These are phyloP conservation scores for Diaporthe sp. DNA, from an alignment of 2,329 filamentous ascomycete genomes.

Conservation along the genomic window DNA sequence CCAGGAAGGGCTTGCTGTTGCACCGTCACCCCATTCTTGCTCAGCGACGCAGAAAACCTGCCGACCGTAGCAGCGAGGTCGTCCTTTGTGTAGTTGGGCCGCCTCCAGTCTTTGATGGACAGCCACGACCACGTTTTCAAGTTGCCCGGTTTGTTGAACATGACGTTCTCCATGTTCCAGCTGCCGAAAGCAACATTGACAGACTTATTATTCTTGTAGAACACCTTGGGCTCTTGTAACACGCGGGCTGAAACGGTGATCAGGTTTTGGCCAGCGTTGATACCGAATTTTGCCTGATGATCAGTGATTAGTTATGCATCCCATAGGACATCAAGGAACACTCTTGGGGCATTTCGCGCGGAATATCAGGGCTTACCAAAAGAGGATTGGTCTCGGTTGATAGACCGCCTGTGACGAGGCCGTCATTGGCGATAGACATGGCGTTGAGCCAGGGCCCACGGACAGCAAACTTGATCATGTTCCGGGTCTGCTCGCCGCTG, in stretches of 20 bases:
- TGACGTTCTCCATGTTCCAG: constrained; percentile 68
- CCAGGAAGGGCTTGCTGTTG: not conserved
- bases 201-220: constrained; percentile 54
- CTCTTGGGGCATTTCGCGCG: not conserved
- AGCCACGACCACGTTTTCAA: constrained; percentile 55
- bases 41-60: constrained; percentile 29
- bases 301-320: constrained; percentile 49
- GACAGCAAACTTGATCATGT: constrained; percentile 72
- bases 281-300: constrained; percentile 47
- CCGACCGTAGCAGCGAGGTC: not conserved
- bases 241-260: constrained; percentile 73
- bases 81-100: not conserved
- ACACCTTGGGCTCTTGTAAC: constrained; percentile 61
- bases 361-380: constrained; percentile 43
- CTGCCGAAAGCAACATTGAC: constrained; percentile 50
- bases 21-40: constrained; percentile 33
- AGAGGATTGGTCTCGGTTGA: constrained; percentile 47
- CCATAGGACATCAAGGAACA: constrained; percentile 39
- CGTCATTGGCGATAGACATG: constrained; percentile 61
- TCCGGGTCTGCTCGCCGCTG: constrained; percentile 59
- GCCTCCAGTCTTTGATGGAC: constrained; percentile 31
- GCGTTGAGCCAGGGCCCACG: constrained; percentile 66
- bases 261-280: constrained; percentile 59
- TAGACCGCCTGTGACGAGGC: constrained; percentile 61
- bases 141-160: constrained; percentile 56